phyloP scores from a whole-genome alignment of 2,329 filamentous ascomycete species.

The Claviceps cyperi region DNA sequence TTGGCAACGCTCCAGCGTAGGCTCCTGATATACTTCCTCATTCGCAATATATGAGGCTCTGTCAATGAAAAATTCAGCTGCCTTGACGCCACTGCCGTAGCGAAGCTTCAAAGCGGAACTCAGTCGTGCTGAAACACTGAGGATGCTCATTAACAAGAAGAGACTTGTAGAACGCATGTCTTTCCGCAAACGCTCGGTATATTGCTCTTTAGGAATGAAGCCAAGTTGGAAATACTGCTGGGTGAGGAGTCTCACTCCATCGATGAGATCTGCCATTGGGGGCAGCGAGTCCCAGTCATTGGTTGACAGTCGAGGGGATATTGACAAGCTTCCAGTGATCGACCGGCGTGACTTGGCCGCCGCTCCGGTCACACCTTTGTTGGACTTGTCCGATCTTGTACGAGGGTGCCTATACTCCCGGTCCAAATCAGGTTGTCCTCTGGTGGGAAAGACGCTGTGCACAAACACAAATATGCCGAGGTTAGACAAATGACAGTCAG shows the following conservation, averaged over 20 bases:
- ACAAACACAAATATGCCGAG: background rate
- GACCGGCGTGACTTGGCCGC: constrained; percentile 22
- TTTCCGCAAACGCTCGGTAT: constrained; percentile 30
- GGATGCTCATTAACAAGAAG: constrained; percentile 39
- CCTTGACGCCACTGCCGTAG: constrained; percentile 35
- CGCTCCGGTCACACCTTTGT: constrained; percentile 24
- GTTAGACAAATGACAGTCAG: background rate
- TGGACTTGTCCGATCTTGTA: constrained; percentile 30
- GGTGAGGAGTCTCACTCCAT: constrained; percentile 38
- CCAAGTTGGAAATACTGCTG: constrained; percentile 44
- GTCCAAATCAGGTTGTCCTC: constrained; percentile 39
- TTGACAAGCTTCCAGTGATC: constrained; percentile 15
- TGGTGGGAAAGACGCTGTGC: constrained; percentile 33
- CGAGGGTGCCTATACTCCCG: constrained; percentile 43
- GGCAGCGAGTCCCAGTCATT: constrained; percentile 38
- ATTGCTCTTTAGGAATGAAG: constrained; percentile 40
- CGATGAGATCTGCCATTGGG: constrained; percentile 32
- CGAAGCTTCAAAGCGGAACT: constrained; percentile 32
- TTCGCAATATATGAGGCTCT: constrained; percentile 32
- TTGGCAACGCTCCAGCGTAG: constrained; percentile 40
- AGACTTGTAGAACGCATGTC: constrained; percentile 34
- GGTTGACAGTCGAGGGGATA: constrained; percentile 8
- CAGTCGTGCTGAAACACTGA: constrained; percentile 42
- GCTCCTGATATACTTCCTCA: constrained; percentile 35
- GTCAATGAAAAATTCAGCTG: constrained; percentile 39